A percentile compares a stretch with the other conserved stretches of the same genome.
phyloP scores from a whole-genome alignment of 345 rosid species.

The Iberis pinnata region DNA sequence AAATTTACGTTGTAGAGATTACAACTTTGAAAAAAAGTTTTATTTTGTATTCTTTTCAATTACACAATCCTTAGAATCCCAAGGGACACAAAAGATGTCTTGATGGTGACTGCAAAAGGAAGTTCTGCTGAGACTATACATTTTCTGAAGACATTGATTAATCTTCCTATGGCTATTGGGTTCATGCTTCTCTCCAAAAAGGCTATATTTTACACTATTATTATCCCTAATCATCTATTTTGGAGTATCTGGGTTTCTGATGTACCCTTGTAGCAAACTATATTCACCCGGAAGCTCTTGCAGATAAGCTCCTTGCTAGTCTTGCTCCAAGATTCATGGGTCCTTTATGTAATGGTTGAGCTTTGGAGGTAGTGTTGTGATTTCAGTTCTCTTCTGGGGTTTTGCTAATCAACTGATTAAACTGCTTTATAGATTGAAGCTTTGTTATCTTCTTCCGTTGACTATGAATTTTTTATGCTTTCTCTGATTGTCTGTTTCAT shows the following conservation, averaged over 20 bases:
- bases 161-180: slow-evolving; percentile 96
- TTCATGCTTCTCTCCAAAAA: slow-evolving; percentile 87
- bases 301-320: slow-evolving; percentile 65
- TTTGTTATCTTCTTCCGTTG: slow-evolving; percentile 5
- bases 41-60: slow-evolving; percentile 88
- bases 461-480: neutral
- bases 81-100: slow-evolving; percentile 94
- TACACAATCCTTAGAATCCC: slow-evolving; percentile 93
- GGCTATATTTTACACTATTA: slow-evolving; percentile 76
- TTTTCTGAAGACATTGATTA: slow-evolving; percentile 92
- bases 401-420: slow-evolving; percentile 88
- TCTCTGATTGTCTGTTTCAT: neutral
- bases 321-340: slow-evolving; percentile 94
- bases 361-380: slow-evolving; percentile 97
- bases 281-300: slow-evolving; percentile 77
- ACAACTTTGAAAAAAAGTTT: slow-evolving; percentile 81
- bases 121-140: slow-evolving; percentile 98
- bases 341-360: slow-evolving; percentile 98
- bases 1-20: slow-evolving; percentile 62
- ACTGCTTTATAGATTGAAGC: neutral
- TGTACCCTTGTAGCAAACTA: slow-evolving; percentile 83
- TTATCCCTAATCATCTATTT: slow-evolving; percentile 81
- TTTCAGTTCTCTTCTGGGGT: slow-evolving; percentile 96
- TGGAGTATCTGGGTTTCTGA: slow-evolving; percentile 84
- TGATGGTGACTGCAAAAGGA: slow-evolving; percentile 94